Evolutionary conservation across 2,329 filamentous ascomycete genomes (phyloP).

Genomic region (Pseudocercospora macadamiae): DNA sequence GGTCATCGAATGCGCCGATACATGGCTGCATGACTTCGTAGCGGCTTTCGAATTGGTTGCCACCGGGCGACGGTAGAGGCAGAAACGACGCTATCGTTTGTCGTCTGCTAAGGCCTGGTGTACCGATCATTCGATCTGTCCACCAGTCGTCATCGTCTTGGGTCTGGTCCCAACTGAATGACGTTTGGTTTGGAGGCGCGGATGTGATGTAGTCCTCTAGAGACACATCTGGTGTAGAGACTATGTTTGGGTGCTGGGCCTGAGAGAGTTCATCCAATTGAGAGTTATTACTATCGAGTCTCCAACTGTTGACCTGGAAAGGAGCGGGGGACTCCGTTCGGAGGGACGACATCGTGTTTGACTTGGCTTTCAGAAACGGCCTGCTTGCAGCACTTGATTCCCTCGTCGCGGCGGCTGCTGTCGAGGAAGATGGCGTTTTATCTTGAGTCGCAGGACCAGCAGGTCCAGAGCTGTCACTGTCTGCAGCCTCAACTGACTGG

Average conservation of each 20-base stretch:
- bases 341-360: not conserved
- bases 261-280: not conserved
- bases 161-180: not conserved
- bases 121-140: not conserved
- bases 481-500: not conserved
- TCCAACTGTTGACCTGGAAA: constrained; percentile 17
- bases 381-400: too few species aligned
- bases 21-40: constrained; percentile 9
- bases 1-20: constrained; percentile 15
- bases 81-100: constrained; percentile 14
- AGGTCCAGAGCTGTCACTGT: too few species aligned
- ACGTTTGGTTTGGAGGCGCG: not conserved
- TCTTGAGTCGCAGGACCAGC: not conserved
- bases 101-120: constrained; percentile 11
- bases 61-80: not conserved
- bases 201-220: not conserved
- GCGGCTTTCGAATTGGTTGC: constrained; percentile 7
- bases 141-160: constrained; percentile 1
- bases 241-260: not conserved
- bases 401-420: too few species aligned
- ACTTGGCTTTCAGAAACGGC: not conserved
- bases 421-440: constrained; percentile 11
- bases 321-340: not conserved
- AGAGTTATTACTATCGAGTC: constrained; percentile 1
- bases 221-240: not conserved